Conservation (phyloP, 2,329 filamentous ascomycete genomes). For the Trichoderma oligosporum region DNA sequence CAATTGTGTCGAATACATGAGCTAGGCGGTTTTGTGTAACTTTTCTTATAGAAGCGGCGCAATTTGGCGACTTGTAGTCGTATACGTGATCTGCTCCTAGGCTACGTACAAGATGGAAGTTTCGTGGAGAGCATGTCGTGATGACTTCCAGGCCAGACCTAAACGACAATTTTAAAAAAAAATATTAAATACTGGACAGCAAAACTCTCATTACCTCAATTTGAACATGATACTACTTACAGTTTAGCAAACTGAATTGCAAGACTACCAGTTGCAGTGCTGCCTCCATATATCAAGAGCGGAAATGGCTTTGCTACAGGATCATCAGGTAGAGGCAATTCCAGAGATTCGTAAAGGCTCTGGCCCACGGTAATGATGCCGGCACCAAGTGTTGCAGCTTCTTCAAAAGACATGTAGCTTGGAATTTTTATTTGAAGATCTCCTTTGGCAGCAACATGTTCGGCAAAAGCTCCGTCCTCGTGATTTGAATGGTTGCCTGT, state of each 20-base stretch:
- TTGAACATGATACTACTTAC: not conserved
- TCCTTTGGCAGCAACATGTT: conserved; percentile 38
- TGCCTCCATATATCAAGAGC: conserved; percentile 45
- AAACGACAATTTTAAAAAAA: no score
- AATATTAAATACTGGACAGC: no score
- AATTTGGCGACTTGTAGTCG: conserved; percentile 40
- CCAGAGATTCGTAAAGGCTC: conserved; percentile 44
- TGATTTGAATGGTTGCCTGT: conserved; percentile 26
- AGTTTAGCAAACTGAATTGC: conserved; percentile 43
- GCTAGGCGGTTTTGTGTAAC: not conserved
- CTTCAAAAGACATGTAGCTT: conserved; percentile 41
- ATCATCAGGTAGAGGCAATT: conserved; percentile 44
- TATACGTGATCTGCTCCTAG: conserved; percentile 46
- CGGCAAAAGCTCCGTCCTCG: conserved; percentile 44
- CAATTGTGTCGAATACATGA: conserved; percentile 12
- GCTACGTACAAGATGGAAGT: conserved; percentile 35
- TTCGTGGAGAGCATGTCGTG: conserved; percentile 38
- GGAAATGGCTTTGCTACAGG: conserved; percentile 36
- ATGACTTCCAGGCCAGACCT: conserved; percentile 37
- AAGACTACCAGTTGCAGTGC: conserved; percentile 55
- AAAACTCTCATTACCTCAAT: not conserved
- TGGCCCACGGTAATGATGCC: conserved; percentile 38
- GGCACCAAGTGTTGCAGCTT: conserved; percentile 43
- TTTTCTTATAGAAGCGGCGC: conserved; percentile 26
- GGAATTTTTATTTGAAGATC: conserved; percentile 44